phyloP scores from a whole-genome alignment of 257 asterid genomes.

The Nicotiana tomentosiformis region DNA sequence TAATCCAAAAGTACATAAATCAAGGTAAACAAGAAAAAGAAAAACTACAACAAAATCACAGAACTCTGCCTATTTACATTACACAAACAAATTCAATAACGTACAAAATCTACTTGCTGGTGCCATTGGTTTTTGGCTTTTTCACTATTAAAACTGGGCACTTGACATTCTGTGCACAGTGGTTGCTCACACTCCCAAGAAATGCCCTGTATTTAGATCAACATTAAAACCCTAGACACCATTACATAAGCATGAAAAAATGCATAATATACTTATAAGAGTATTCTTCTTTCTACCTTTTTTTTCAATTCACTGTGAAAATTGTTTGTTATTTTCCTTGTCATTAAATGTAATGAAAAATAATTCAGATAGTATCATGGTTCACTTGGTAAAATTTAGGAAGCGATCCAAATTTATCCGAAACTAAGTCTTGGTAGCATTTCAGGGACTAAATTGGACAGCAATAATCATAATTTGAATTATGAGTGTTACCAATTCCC shows the following conservation, averaged over 20 bases:
- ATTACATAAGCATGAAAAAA: not conserved
- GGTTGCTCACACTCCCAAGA: conserved; percentile 76
- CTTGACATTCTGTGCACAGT: conserved; percentile 55
- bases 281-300: not conserved
- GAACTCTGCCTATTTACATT: not conserved
- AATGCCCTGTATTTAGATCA: conserved; percentile 47
- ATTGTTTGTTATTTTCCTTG: not conserved
- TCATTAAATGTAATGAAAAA: not conserved
- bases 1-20: not conserved
- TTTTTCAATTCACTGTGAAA: not conserved
- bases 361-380: not conserved
- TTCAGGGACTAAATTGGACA: too few relatives aligned
- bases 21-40: not conserved
- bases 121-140: conserved; percentile 37
- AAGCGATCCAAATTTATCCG: too few relatives aligned
- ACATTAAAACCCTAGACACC: not conserved
- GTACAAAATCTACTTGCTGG: not conserved
- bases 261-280: not conserved
- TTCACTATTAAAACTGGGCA: conserved; percentile 73
- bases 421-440: too few relatives aligned
- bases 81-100: not conserved
- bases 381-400: not conserved
- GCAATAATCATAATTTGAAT: too few relatives aligned
- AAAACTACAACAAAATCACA: not conserved
- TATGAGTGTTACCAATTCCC: too few relatives aligned